Conservation (phyloP, 1,139 yeast species). For the Kluyveromyces sp. region DNA sequence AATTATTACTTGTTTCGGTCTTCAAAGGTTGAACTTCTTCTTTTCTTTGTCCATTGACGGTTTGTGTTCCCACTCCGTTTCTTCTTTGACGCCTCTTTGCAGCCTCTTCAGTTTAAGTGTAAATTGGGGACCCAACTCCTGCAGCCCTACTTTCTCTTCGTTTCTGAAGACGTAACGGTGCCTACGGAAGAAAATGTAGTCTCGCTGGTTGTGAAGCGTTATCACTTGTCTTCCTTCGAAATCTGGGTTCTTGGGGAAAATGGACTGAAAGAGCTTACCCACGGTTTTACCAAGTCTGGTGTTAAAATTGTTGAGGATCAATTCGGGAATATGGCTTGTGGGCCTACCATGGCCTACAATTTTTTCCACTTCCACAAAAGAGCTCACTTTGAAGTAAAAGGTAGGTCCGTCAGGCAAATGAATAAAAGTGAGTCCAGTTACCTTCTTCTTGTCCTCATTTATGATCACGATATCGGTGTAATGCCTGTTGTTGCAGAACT, state of each 20-base stretch:
- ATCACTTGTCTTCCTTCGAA: constrained; percentile 92
- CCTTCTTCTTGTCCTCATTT: constrained; percentile 88
- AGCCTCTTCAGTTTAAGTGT: constrained; percentile 81
- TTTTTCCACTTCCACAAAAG: constrained; percentile 65
- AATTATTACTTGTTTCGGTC: too few relatives aligned
- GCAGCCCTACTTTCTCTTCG: constrained; percentile 88
- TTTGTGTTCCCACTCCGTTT: constrained; percentile 92
- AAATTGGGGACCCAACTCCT: constrained; percentile 94
- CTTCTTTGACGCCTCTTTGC: constrained; percentile 87
- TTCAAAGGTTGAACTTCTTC: constrained; percentile 77
- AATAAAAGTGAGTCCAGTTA: constrained; percentile 85
- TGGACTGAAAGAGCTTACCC: constrained; percentile 82
- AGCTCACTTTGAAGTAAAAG: constrained; percentile 80
- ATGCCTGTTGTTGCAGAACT: constrained; percentile 70
- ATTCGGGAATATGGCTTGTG: constrained; percentile 85
- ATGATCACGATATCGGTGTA: constrained; percentile 82
- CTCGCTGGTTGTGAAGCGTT: constrained; percentile 93
- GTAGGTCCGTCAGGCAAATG: constrained; percentile 95
- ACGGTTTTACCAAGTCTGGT: constrained; percentile 91
- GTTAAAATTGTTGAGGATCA: constrained; percentile 82
- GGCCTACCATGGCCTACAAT: constrained; percentile 87
- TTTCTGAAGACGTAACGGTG: constrained; percentile 86
- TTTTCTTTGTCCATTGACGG: constrained; percentile 96
- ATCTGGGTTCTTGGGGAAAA: constrained; percentile 90
- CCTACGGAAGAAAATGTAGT: constrained; percentile 87